These are phyloP conservation scores for Suhomyces sp. DNA, from an alignment of 805 yeast genomes.

Conservation along the genomic window DNA sequence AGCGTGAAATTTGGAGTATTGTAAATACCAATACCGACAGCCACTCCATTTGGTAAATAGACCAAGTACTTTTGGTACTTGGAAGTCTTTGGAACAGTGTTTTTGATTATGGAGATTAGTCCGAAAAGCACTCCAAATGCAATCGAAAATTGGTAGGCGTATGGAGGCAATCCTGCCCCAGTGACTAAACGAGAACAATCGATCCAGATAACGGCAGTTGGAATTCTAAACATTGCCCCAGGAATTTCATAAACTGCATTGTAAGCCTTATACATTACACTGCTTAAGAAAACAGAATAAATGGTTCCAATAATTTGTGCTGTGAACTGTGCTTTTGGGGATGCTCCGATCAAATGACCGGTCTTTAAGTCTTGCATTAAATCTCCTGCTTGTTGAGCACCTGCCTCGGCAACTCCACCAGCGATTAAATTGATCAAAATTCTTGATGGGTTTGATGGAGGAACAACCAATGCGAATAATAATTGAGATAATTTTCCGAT, in stretches of 20 bases:
- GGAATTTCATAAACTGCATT: slow-evolving; percentile 84
- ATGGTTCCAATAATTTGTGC: slow-evolving; percentile 89
- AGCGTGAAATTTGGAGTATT: slow-evolving; percentile 91
- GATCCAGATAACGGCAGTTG: slow-evolving; percentile 95
- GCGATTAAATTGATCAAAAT: slow-evolving; percentile 85
- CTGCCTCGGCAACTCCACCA: slow-evolving; percentile 97
- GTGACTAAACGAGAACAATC: slow-evolving; percentile 92
- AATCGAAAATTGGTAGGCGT: slow-evolving; percentile 60
- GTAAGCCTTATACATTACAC: slow-evolving; percentile 80
- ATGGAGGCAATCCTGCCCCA: slow-evolving; percentile 86
- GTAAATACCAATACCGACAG: slow-evolving; percentile 95
- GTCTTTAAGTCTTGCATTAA: slow-evolving; percentile 96
- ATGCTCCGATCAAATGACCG: slow-evolving; percentile 87
- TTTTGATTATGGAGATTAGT: slow-evolving; percentile 60
- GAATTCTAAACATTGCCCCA: slow-evolving; percentile 75
- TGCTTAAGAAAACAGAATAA: slow-evolving; percentile 78
- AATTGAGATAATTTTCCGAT: slow-evolving; percentile 93
- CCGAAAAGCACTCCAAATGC: slow-evolving; percentile 70
- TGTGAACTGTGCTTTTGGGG: slow-evolving; percentile 85
- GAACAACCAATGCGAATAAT: slow-evolving; percentile 78
- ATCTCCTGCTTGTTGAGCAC: slow-evolving; percentile 99
- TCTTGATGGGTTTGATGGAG: slow-evolving; percentile 71
- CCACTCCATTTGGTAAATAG: slow-evolving; percentile 89
- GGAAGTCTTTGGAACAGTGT: slow-evolving; percentile 48
- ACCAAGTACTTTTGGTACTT: slow-evolving; percentile 41